Percentiles rank a stretch among this genome's conserved stretches.
phyloP scores from a whole-genome alignment of 305 asterid genomes.

The Fraxinus floribunda region DNA sequence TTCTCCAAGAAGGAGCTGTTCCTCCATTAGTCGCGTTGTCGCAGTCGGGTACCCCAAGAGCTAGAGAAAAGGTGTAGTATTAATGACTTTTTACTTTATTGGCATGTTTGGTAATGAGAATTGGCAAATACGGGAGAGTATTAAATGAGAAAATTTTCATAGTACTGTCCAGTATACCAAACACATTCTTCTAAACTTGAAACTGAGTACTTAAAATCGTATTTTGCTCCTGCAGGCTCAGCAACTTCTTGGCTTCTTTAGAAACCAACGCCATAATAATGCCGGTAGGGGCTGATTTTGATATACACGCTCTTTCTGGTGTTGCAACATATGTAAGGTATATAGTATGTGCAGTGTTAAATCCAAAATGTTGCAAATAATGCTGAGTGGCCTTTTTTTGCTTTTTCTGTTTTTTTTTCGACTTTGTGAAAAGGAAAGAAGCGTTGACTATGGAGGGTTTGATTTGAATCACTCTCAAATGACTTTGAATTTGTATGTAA shows the following conservation, averaged over 20 bases:
- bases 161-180: background rate
- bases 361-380: slow-evolving; percentile 40
- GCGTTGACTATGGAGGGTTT: slow-evolving; percentile 21
- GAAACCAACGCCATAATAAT: slow-evolving; percentile 80
- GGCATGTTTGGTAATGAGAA: background rate
- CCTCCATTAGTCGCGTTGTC: slow-evolving; percentile 84
- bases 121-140: background rate
- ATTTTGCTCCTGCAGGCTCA: slow-evolving; percentile 61
- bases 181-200: background rate
- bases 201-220: background rate
- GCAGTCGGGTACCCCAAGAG: slow-evolving; percentile 89
- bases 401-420: background rate
- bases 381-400: slow-evolving; percentile 17
- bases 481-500: background rate
- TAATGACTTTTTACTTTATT: background rate
- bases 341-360: slow-evolving; percentile 42
- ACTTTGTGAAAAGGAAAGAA: slow-evolving; percentile 23
- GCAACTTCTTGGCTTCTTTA: slow-evolving; percentile 72
- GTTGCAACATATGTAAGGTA: slow-evolving; percentile 28
- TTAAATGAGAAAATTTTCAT: background rate
- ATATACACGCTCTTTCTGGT: slow-evolving; percentile 18
- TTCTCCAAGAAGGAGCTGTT: slow-evolving; percentile 87
- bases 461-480: background rate
- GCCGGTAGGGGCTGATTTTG: slow-evolving; percentile 62
- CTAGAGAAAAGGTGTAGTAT: slow-evolving; percentile 66